Conservation (phyloP, 352 stramenopile species). For the Pythium inflatum region DNA sequence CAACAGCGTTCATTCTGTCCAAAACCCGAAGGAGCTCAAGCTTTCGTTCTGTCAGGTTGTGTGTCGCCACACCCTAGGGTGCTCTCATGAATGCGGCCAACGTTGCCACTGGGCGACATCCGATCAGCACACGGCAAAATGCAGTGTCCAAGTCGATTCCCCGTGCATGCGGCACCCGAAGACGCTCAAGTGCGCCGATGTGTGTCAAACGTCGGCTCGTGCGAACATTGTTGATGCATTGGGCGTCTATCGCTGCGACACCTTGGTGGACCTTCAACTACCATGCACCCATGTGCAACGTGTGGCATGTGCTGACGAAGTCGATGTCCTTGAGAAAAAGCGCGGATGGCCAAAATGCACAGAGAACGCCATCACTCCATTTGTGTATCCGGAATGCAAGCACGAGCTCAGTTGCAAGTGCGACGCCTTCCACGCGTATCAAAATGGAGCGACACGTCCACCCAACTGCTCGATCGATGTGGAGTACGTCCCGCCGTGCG, state of each 20-base stretch:
- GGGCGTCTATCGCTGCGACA: constrained; percentile 57
- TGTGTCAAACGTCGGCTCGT: constrained; percentile 38
- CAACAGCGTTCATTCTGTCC: constrained; percentile 29
- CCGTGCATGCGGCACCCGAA: constrained; percentile 64
- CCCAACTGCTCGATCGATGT: constrained; percentile 59
- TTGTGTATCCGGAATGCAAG: constrained; percentile 73
- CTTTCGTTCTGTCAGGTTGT: constrained; percentile 79
- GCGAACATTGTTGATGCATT: constrained; percentile 49
- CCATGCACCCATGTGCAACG: constrained; percentile 66
- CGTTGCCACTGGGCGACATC: constrained; percentile 74
- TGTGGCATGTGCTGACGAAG: constrained; percentile 54
- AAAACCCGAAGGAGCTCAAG: constrained; percentile 39
- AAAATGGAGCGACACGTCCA: constrained; percentile 24
- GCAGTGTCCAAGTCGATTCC: constrained; percentile 59
- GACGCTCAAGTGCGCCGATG: constrained; percentile 50
- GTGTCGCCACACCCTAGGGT: constrained; percentile 61
- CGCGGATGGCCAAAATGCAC: constrained; percentile 56
- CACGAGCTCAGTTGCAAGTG: constrained; percentile 70
- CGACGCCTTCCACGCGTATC: constrained; percentile 61
- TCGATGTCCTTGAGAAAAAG: constrained; percentile 42
- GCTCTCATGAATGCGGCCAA: constrained; percentile 67
- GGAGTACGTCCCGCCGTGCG: constrained; percentile 66
- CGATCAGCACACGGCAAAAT: constrained; percentile 61
- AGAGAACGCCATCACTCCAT: constrained; percentile 61
- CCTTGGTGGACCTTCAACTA: constrained; percentile 56